phyloP scores from a whole-genome alignment of 2,329 filamentous ascomycete genomes.

The Alternaria gaisen region DNA sequence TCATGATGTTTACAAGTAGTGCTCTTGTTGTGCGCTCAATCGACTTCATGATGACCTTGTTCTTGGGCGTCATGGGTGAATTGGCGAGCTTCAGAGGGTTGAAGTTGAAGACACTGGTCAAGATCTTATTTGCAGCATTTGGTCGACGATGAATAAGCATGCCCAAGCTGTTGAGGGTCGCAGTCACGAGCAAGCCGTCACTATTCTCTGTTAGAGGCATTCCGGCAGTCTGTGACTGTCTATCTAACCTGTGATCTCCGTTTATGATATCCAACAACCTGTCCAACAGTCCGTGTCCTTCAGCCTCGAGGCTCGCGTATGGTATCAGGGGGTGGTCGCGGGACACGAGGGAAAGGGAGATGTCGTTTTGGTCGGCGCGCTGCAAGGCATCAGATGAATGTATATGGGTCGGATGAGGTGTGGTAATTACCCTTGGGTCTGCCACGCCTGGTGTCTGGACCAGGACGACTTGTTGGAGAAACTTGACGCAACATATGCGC shows the following conservation, averaged over 20 bases:
- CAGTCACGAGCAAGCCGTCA: constrained; percentile 87
- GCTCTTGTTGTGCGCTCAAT: constrained; percentile 94
- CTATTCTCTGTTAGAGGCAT: constrained; percentile 58
- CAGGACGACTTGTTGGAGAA: constrained; percentile 90
- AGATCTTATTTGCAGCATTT: constrained; percentile 81
- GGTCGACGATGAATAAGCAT: constrained; percentile 84
- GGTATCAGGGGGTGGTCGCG: constrained; percentile 83
- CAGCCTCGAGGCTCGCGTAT: constrained; percentile 84
- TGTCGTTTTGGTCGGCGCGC: constrained; percentile 79
- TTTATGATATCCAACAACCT: constrained; percentile 85
- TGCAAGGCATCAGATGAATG: constrained; percentile 53
- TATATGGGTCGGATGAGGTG: constrained; percentile 10
- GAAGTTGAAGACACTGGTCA: constrained; percentile 87
- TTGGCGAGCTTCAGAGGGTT: constrained; percentile 86
- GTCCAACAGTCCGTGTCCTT: constrained; percentile 89
- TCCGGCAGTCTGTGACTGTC: constrained; percentile 15
- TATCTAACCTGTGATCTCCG: constrained; percentile 79
- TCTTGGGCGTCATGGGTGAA: constrained; percentile 78
- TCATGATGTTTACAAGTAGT: constrained; percentile 82
- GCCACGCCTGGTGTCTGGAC: constrained; percentile 88
- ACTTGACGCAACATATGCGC: constrained; percentile 95
- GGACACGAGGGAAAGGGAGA: constrained; percentile 86
- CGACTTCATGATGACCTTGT: constrained; percentile 84
- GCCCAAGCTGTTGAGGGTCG: constrained; percentile 87
- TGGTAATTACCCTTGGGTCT: constrained; percentile 77